Evolutionary conservation across 1,284 basidiomycete species (phyloP).

Genomic region (Ustilago curta): DNA sequence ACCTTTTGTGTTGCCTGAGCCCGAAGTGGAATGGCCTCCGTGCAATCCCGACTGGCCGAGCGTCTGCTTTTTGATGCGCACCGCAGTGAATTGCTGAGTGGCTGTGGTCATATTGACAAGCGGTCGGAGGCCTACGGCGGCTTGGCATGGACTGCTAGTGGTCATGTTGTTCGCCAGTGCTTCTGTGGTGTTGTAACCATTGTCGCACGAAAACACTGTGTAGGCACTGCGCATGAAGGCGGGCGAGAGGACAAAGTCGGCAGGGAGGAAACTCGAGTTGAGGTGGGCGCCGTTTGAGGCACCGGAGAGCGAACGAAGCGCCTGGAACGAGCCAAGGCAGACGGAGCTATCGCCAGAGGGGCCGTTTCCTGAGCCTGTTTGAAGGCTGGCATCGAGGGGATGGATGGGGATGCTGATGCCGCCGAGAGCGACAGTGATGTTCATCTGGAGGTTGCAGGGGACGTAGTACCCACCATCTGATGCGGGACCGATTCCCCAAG

Average conservation of each 20-base stretch:
- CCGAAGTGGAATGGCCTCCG: constrained; percentile 21
- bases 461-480: constrained; percentile 61
- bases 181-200: constrained; percentile 26
- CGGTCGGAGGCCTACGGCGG: constrained; percentile 51
- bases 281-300: constrained; percentile 33
- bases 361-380: constrained; percentile 30
- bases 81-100: constrained; percentile 55
- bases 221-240: constrained; percentile 63
- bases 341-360: constrained; percentile 25
- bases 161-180: constrained; percentile 29
- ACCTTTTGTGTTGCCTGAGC: constrained; percentile 40
- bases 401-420: constrained; percentile 56
- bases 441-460: constrained; percentile 55
- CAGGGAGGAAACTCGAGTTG: constrained; percentile 45
- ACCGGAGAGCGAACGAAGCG: constrained; percentile 43
- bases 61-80: constrained; percentile 57
- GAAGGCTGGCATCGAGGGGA: constrained; percentile 58
- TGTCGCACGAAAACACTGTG: constrained; percentile 58
- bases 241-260: constrained; percentile 60
- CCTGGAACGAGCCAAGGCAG: constrained; percentile 64
- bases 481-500: constrained; percentile 58
- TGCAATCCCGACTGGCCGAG: constrained; percentile 50
- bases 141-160: constrained; percentile 43
- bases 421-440: constrained; percentile 55
- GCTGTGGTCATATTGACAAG: constrained; percentile 55